Conservation (phyloP, 345 rosid species). For the Moringa oleifera region DNA sequence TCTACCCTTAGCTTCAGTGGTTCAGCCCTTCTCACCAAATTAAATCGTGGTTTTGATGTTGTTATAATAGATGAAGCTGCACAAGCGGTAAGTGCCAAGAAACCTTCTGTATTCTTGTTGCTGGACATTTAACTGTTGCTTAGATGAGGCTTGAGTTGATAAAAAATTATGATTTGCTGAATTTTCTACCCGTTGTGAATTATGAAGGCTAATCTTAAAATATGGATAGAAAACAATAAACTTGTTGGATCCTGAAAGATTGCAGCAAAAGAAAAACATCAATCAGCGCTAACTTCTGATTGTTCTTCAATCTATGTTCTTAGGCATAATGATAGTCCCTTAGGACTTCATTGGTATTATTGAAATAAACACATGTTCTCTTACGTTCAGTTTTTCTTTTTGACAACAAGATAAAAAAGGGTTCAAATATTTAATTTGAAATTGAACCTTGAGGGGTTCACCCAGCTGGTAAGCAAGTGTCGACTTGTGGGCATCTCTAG, state of each 20-base stretch:
- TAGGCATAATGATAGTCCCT: background rate
- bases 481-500: no score
- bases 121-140: background rate
- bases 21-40: slow-evolving; percentile 60
- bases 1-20: slow-evolving; percentile 98
- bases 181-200: background rate
- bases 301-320: background rate
- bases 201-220: background rate
- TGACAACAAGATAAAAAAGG: no score
- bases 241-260: no score
- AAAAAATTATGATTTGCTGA: background rate
- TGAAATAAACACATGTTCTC: no score
- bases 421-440: no score
- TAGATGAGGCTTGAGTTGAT: background rate
- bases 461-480: no score
- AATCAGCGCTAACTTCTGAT: no score
- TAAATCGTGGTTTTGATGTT: slow-evolving; percentile 76
- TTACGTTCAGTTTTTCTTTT: no score
- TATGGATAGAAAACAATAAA: no score
- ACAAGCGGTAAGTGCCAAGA: slow-evolving; percentile 76
- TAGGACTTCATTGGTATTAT: background rate
- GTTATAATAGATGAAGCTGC: slow-evolving; percentile 99
- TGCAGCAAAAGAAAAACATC: no score
- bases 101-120: background rate
- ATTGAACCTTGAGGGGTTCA: no score